Base-by-base conservation (phyloP, 2,329 filamentous ascomycete genomes). In the Paecilomyces dactylethromorphus region DNA sequence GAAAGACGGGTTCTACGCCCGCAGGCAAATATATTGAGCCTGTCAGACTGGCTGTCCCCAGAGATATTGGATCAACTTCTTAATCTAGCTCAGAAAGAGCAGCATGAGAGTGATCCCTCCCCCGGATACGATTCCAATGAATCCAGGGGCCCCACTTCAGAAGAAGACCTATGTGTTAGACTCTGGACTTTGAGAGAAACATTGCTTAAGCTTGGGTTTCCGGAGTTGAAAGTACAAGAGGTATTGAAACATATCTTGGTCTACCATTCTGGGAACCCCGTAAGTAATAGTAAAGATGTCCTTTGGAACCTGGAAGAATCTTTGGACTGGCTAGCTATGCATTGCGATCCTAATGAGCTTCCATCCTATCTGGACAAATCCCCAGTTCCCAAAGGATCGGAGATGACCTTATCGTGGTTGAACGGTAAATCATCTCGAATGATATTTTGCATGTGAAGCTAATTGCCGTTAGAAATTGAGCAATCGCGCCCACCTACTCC, bases 301-400 rank as follows among this genome's bases (percentile, higher is more conserved):
- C 83, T 92, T 13, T 96, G 91, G 90, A 92, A 92, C 10, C 77
- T 97, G 35, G 88, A 95, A 61, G 92, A 96, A 74, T 87, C 90
- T 26, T 73, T 99, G 21, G 91, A 97, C 66, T 96, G 92, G 91
- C 82, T 97, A 57, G 90, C 91, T n/a, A 79, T 90, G 63, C 85
- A 94, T 69, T 90, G 88, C 66, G 77, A 82, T 13, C 77, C 81
- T 62, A 83, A 86, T 0, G 87, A 92, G 65, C 79, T 93, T 35
- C 89, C 89, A 5, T 81, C 85, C 53, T 95, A 94, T 71, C 81
- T 79, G 58, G 66, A 66, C 55, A 69, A 64, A 53, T 54, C 64
- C 33, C 68, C 68, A 18, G 59, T 61, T 15, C 66, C 64, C 58
- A 72, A 69, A 62, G 67, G 70, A 26, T 59, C 63, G 18, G 72